phyloP scores from a whole-genome alignment of 2,329 filamentous ascomycete genomes.

The Harringtonia aguacate region DNA sequence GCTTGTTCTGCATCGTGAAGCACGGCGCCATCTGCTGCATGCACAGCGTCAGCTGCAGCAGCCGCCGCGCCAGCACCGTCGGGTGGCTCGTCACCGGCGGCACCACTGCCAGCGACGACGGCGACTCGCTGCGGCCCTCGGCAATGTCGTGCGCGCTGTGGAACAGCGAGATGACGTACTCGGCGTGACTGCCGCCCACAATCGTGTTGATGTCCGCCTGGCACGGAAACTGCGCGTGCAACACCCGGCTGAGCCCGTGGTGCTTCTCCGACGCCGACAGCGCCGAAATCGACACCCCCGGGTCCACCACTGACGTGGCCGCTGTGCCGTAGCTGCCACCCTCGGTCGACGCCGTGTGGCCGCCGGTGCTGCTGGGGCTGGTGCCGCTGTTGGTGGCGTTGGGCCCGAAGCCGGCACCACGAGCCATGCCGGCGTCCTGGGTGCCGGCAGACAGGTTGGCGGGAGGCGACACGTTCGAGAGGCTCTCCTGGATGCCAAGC shows the following conservation, averaged over 20 bases:
- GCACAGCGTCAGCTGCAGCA: conserved; percentile 33
- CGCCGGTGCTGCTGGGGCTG: conserved; percentile 7
- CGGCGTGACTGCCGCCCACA: conserved; percentile 15
- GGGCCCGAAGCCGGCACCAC: too few relatives aligned
- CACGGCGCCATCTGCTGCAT: conserved; percentile 32
- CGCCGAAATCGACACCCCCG: conserved; percentile 9
- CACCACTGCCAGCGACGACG: conserved; percentile 14
- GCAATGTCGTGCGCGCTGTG: conserved; percentile 20
- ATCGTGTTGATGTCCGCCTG: conserved; percentile 23
- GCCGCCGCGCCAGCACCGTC: conserved; percentile 32
- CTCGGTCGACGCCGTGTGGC: background rate
- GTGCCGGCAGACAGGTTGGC: background rate
- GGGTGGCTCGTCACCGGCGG: conserved; percentile 31
- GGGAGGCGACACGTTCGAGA: conserved; percentile 2
- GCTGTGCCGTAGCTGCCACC: background rate
- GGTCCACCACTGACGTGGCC: background rate
- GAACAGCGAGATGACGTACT: conserved; percentile 20
- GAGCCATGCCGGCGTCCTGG: too few relatives aligned
- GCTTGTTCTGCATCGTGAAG: conserved; percentile 15
- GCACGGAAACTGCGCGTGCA: conserved; percentile 23
- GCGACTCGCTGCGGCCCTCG: conserved; percentile 15
- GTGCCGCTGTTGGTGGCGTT: too few relatives aligned
- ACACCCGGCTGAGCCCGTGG: conserved; percentile 19
- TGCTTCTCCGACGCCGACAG: conserved; percentile 14
- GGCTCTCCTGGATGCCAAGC: conserved; percentile 15